These are phyloP conservation scores for Trichoderma oligosporum DNA, from an alignment of 2,329 filamentous ascomycete species.

Conservation along the genomic window DNA sequence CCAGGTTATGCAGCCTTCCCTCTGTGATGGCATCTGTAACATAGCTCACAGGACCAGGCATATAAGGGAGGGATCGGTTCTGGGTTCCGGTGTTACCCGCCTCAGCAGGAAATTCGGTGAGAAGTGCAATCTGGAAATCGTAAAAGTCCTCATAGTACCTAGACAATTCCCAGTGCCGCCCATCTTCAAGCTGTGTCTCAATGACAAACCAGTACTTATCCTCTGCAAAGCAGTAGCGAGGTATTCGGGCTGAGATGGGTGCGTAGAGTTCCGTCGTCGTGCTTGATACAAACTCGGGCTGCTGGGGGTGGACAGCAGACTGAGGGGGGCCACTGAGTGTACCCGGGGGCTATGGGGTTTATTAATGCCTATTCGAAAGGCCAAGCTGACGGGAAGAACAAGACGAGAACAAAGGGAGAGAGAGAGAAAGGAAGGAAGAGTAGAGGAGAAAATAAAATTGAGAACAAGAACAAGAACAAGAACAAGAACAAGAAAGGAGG, in stretches of 20 bases:
- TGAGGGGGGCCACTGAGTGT: slow-evolving; percentile 24
- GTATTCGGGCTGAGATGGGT: slow-evolving; percentile 79
- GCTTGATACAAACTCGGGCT: slow-evolving; percentile 36
- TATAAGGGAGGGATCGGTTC: slow-evolving; percentile 84
- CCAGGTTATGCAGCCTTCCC: slow-evolving; percentile 83
- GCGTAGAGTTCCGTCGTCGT: slow-evolving; percentile 60
- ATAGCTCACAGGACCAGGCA: slow-evolving; percentile 96
- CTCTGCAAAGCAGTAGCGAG: slow-evolving; percentile 90
- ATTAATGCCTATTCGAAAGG: slow-evolving; percentile 9
- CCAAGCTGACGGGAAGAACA: background rate
- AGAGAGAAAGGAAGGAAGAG: background rate
- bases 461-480: no score
- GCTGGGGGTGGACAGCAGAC: slow-evolving; percentile 38
- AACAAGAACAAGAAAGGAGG: background rate
- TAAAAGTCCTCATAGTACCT: slow-evolving; percentile 98
- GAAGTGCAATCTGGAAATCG: slow-evolving; percentile 92
- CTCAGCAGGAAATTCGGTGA: slow-evolving; percentile 88
- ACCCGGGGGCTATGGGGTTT: background rate
- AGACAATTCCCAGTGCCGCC: slow-evolving; percentile 85
- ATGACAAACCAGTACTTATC: slow-evolving; percentile 96
- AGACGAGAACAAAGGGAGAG: background rate
- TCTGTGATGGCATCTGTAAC: slow-evolving; percentile 98
- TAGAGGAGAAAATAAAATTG: background rate
- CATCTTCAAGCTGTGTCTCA: slow-evolving; percentile 85
- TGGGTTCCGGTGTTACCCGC: slow-evolving; percentile 80